Evolutionary conservation across 176 grass and related monocot genomes (phyloP).

Genomic region (Hordeum marinum): DNA sequence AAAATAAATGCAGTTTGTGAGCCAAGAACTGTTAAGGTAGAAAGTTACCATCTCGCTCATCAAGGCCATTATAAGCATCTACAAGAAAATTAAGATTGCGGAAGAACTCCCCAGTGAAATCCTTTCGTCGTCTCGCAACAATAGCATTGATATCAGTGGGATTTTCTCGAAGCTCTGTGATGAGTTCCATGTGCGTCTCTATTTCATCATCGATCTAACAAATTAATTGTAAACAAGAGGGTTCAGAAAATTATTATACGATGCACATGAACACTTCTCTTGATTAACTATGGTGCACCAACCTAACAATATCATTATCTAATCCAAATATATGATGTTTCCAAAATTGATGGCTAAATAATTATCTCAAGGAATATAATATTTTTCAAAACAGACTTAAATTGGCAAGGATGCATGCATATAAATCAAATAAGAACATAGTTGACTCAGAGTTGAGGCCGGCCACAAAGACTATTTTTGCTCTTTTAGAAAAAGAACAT

Average conservation of each 20-base stretch:
- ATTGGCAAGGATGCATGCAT: background rate
- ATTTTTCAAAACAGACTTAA: too few species aligned
- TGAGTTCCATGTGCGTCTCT: slow-evolving; percentile 83
- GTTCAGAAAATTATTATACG: background rate
- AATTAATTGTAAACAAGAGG: slow-evolving; percentile 11
- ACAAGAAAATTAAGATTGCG: slow-evolving; percentile 65
- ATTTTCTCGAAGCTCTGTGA: slow-evolving; percentile 66
- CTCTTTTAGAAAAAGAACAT: background rate
- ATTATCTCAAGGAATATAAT: background rate
- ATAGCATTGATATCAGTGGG: slow-evolving; percentile 72
- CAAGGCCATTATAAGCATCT: slow-evolving; percentile 57
- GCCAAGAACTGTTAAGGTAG: background rate
- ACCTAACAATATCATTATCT: background rate
- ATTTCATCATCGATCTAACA: slow-evolving; percentile 76
- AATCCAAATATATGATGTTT: background rate
- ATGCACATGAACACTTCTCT: background rate
- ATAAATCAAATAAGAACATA: slow-evolving; percentile 25
- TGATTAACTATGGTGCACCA: background rate
- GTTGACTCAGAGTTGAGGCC: slow-evolving; percentile 26
- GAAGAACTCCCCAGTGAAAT: slow-evolving; percentile 84
- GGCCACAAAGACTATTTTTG: background rate
- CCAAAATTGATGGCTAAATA: background rate
- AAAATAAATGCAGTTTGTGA: background rate
- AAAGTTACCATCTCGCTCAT: slow-evolving; percentile 77
- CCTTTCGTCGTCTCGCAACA: slow-evolving; percentile 72